Percentiles rank a stretch among this genome's conserved stretches.
These are phyloP conservation scores for Aspergillus ibericus DNA, from an alignment of 2,329 filamentous ascomycete genomes.

Conservation along the genomic window DNA sequence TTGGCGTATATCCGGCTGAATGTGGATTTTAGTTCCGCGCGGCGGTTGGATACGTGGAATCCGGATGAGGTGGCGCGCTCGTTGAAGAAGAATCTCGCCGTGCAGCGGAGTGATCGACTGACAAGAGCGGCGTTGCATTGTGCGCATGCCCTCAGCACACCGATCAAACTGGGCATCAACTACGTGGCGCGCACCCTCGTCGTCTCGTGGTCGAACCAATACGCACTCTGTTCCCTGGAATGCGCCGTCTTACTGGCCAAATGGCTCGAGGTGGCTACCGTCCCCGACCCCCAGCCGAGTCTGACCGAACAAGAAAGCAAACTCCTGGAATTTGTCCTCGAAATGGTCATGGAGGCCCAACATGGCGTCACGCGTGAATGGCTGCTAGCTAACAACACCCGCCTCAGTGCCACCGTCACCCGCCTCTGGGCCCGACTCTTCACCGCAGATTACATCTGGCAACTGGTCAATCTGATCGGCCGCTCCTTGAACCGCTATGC, in stretches of 20 bases:
- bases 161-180: conserved; percentile 56
- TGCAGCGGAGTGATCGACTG: conserved; percentile 48
- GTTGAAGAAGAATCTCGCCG: conserved; percentile 32
- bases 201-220: conserved; percentile 59
- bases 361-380: conserved; percentile 32
- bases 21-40: conserved; percentile 34
- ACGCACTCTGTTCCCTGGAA: conserved; percentile 56
- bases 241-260: conserved; percentile 57
- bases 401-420: conserved; percentile 33
- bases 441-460: conserved; percentile 39
- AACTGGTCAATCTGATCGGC: conserved; percentile 38
- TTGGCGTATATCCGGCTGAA: conserved; percentile 37
- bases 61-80: conserved; percentile 33
- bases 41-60: conserved; percentile 34
- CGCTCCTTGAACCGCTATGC: conserved; percentile 36
- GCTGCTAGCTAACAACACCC: conserved; percentile 34
- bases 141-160: conserved; percentile 57
- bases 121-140: conserved; percentile 54
- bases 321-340: conserved; percentile 36
- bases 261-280: conserved; percentile 37
- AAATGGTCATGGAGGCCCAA: conserved; percentile 39
- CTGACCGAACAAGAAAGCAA: conserved; percentile 35
- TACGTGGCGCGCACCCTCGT: conserved; percentile 57
- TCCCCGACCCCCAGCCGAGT: conserved; percentile 22
- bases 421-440: conserved; percentile 37